A percentile compares a stretch with the other conserved stretches of the same genome.
These are phyloP conservation scores for Pneumocystis canis DNA, from an alignment of 1,139 yeast genomes.

Conservation along the genomic window DNA sequence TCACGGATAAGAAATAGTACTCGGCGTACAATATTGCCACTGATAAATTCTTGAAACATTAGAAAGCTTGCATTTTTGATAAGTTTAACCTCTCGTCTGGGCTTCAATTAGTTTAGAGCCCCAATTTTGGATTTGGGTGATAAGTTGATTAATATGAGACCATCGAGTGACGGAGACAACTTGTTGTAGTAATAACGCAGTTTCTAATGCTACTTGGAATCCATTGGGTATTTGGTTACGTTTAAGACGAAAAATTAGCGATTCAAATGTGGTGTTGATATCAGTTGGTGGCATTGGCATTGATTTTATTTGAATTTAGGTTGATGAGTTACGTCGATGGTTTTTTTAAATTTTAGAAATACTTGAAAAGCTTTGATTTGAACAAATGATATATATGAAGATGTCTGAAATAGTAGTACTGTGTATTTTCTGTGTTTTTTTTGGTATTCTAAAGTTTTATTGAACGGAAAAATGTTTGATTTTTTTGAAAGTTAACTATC, in stretches of 20 bases:
- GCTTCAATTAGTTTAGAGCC: conserved; percentile 28
- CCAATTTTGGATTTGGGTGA: conserved; percentile 44
- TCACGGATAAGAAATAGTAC: conserved; percentile 79
- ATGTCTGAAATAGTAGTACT: too few species aligned
- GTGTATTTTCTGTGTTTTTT: background rate
- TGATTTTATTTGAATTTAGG: background rate
- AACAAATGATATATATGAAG: background rate
- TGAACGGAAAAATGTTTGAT: background rate
- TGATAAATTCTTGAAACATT: conserved; percentile 46
- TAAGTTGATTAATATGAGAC: conserved; percentile 60
- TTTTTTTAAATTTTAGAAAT: background rate
- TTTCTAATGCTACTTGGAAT: conserved; percentile 65
- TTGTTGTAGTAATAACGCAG: conserved; percentile 74
- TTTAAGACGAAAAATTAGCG: conserved; percentile 24
- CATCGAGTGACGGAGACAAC: conserved; percentile 84
- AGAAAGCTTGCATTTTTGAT: background rate
- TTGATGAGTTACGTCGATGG: background rate
- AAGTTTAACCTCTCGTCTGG: conserved; percentile 25
- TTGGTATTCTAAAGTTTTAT: too few species aligned
- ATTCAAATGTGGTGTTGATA: conserved; percentile 10
- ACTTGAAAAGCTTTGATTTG: background rate
- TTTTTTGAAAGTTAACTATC: background rate
- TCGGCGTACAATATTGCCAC: conserved; percentile 85
- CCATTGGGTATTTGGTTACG: conserved; percentile 65
- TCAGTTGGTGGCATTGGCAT: background rate